Evolutionary conservation across 2,329 filamentous ascomycete genomes (phyloP).

Genomic region (Nothomitra cinnamomea): DNA sequence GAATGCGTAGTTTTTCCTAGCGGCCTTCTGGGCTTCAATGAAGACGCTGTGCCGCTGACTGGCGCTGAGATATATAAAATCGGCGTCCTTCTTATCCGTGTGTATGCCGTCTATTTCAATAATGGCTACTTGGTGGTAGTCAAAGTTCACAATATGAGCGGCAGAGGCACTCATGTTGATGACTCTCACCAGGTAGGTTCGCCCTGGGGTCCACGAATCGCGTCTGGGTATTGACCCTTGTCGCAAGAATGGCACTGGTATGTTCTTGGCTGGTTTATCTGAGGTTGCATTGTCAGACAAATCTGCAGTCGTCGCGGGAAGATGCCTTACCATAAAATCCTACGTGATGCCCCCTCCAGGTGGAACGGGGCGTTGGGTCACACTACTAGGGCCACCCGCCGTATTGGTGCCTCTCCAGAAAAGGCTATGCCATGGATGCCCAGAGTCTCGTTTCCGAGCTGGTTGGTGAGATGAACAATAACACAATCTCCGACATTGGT

Average conservation of each 20-base stretch:
- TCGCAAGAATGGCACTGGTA: slow-evolving; percentile 56
- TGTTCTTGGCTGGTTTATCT: slow-evolving; percentile 48
- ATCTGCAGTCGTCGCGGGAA: background rate
- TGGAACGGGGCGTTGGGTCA: slow-evolving; percentile 50
- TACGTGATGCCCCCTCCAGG: slow-evolving; percentile 48
- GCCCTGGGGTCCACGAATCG: slow-evolving; percentile 46
- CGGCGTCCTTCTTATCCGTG: slow-evolving; percentile 39
- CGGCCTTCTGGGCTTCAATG: slow-evolving; percentile 39
- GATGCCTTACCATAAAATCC: slow-evolving; percentile 38
- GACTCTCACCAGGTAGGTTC: slow-evolving; percentile 56
- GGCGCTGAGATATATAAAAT: slow-evolving; percentile 47
- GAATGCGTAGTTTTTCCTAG: slow-evolving; percentile 43
- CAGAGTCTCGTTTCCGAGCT: slow-evolving; percentile 41
- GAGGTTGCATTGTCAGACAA: background rate
- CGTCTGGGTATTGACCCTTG: slow-evolving; percentile 52
- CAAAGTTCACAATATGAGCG: slow-evolving; percentile 30
- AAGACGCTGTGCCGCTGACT: slow-evolving; percentile 44
- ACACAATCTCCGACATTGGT: slow-evolving; percentile 59
- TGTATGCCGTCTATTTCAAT: slow-evolving; percentile 59
- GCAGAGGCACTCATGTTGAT: slow-evolving; percentile 58
- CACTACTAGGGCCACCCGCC: slow-evolving; percentile 55
- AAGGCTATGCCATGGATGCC: slow-evolving; percentile 63
- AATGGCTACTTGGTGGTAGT: slow-evolving; percentile 42
- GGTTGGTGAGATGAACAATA: slow-evolving; percentile 51
- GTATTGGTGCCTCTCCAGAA: slow-evolving; percentile 59